Evolutionary conservation across 2,329 filamentous ascomycete species (phyloP), one percentile per base, ranked within the genome.

Genomic region (Helotiales sp.): DNA sequence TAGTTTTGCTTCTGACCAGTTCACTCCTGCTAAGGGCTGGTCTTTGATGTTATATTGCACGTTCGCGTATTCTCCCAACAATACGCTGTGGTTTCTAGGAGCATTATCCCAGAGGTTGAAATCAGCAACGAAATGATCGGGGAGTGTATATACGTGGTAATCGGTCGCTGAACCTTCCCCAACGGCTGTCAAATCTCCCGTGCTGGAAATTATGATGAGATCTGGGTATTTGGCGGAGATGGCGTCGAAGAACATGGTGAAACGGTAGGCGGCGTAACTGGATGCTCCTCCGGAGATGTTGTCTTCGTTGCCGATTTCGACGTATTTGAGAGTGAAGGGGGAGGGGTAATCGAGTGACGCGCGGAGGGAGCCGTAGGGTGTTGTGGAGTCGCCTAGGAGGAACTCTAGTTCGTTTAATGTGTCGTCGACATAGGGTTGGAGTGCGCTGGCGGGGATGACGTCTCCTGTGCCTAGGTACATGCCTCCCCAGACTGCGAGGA

Each of bases 331-430:
- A 1, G 58, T 63, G 68, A 78, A 83, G 0, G 81, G 80, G 10
- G 78, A 70, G 1, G 77, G 71, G 61, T 82, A 76, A 1, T 80
- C 81, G 24, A 79, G 70, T 2, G 75, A 71, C 6, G 77, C 78
- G 13, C 80, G 76, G 5, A 75, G 66, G 7, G 75, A 74, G 15
- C 80, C 80, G 61, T 75, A 79, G 1, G 69, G 67, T 0, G 76
- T 79, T 13, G 72, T 71, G 0, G 71, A 58, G 48, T 75, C 69
- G 1, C 79, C 79, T 33, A 76, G 73, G 17, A 81, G 66, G 65
- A 81, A 82, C 62, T 83, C 79, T 27, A 83, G 71, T 63, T 82
- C 77, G 61, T 82, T 72, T 27, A 82, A 64, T 1, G 76, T 77
- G 55, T 78, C 76, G 5, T 80, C 69, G 1, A 83, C 70, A 50